phyloP scores from a whole-genome alignment of 2,329 filamentous ascomycete species.

The Pseudodiploospora longispora region DNA sequence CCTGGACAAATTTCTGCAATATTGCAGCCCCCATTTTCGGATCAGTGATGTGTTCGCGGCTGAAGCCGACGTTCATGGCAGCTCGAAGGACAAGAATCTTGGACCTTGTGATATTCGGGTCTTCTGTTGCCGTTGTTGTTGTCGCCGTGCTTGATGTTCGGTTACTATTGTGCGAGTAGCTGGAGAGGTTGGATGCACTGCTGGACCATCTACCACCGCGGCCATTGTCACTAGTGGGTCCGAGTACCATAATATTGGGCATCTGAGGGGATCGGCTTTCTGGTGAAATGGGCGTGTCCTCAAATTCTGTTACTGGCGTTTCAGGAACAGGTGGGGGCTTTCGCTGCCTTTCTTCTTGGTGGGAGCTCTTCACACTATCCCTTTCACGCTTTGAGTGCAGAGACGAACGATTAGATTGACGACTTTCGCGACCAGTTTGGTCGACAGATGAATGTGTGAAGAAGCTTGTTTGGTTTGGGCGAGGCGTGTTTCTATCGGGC shows the following conservation, averaged over 20 bases:
- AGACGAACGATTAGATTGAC: constrained; percentile 43
- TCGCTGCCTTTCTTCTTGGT: constrained; percentile 39
- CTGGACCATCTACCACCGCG: constrained; percentile 72
- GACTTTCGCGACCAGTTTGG: constrained; percentile 39
- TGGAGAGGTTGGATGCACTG: constrained; percentile 68
- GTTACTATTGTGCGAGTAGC: constrained; percentile 64
- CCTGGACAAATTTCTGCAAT: constrained; percentile 68
- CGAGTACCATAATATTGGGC: constrained; percentile 83
- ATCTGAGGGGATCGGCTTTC: constrained; percentile 67
- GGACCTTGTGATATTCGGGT: constrained; percentile 67
- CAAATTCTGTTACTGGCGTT: constrained; percentile 91
- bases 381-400: constrained; percentile 41
- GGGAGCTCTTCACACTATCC: constrained; percentile 37
- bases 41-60: constrained; percentile 44
- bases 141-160: constrained; percentile 65
- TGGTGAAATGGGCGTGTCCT: constrained; percentile 77
- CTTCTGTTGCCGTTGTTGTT: constrained; percentile 60
- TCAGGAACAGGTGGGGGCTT: constrained; percentile 57
- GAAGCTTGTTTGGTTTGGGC: constrained; percentile 71
- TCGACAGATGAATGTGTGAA: constrained; percentile 44
- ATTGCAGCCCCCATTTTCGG: constrained; percentile 40
- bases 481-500: constrained; percentile 77
- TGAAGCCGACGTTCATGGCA: constrained; percentile 76
- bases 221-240: constrained; percentile 53
- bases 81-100: constrained; percentile 77